These are phyloP conservation scores for Yamadazyma scolyti DNA, from an alignment of 805 yeast species.

Conservation along the genomic window DNA sequence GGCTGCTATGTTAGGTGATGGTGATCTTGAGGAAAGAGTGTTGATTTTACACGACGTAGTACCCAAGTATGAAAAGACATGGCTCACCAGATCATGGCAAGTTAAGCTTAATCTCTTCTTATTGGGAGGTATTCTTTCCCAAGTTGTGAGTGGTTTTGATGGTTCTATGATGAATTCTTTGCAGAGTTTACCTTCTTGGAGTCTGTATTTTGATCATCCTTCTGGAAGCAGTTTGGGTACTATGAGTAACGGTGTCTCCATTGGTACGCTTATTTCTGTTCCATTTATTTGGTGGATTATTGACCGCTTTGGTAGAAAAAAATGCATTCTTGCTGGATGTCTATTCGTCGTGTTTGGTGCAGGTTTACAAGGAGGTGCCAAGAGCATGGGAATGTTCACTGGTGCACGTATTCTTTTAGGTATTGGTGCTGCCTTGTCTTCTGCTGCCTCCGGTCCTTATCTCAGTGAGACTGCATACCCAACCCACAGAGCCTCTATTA, in stretches of 20 bases:
- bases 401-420: conserved; percentile 45
- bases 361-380: conserved; percentile 22
- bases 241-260: conserved; percentile 27
- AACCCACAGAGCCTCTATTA: conserved; percentile 32
- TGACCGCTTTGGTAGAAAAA: conserved; percentile 30
- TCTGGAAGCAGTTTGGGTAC: conserved; percentile 40
- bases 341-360: conserved; percentile 22
- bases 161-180: conserved; percentile 47
- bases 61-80: too few relatives aligned
- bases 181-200: conserved; percentile 41
- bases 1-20: too few relatives aligned
- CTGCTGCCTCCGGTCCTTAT: conserved; percentile 42
- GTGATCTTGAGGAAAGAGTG: too few relatives aligned
- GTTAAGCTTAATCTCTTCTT: conserved; percentile 9
- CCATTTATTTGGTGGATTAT: conserved; percentile 6
- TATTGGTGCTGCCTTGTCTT: conserved; percentile 37
- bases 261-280: conserved; percentile 9
- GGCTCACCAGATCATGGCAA: conserved; percentile 7
- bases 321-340: conserved; percentile 16
- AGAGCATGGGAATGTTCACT: conserved; percentile 7
- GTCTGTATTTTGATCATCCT: background rate
- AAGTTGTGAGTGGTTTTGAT: conserved; percentile 34
- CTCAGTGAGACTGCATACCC: conserved; percentile 49
- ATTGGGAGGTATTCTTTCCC: conserved; percentile 2
- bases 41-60: too few relatives aligned